A percentile compares a stretch with the other conserved stretches of the same genome.
Conservation (phyloP, 2,329 filamentous ascomycete genomes). For the Cercospora citrullina region DNA sequence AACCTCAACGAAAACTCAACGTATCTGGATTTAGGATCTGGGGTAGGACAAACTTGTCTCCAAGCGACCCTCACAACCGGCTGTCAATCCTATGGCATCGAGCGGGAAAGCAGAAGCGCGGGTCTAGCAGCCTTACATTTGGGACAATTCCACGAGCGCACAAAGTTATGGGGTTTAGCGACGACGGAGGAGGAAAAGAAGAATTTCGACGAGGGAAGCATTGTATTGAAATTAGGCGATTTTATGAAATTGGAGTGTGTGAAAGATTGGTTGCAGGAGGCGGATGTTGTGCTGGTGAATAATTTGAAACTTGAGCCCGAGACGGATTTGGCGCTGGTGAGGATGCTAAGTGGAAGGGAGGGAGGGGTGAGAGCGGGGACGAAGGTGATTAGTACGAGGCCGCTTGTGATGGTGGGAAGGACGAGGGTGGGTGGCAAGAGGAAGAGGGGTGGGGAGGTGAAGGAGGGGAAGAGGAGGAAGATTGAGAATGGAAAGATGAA, state of each 20-base stretch:
- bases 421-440: constrained; percentile 56
- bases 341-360: constrained; percentile 68
- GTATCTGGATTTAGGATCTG: constrained; percentile 90
- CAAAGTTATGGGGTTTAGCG: constrained; percentile 77
- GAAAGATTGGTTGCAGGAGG: constrained; percentile 69
- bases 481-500: background rate
- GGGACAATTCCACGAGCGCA: constrained; percentile 75
- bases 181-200: background rate
- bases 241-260: constrained; percentile 74
- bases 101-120: constrained; percentile 87
- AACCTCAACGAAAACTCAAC: constrained; percentile 75
- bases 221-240: constrained; percentile 69
- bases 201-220: too few relatives aligned
- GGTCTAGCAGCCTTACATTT: constrained; percentile 71
- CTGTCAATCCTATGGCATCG: constrained; percentile 89
- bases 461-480: constrained; percentile 47
- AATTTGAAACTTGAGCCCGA: constrained; percentile 90
- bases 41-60: constrained; percentile 91
- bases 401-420: constrained; percentile 77
- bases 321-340: constrained; percentile 77
- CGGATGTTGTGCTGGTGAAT: constrained; percentile 93
- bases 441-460: constrained; percentile 53
- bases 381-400: constrained; percentile 83
- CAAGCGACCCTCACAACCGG: constrained; percentile 90
- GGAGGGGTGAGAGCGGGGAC: constrained; percentile 87